Percentiles rank a stretch among this genome's conserved stretches.
Conservation (phyloP, 192 early-diverging fungal species). For the Linnemannia zychae region DNA sequence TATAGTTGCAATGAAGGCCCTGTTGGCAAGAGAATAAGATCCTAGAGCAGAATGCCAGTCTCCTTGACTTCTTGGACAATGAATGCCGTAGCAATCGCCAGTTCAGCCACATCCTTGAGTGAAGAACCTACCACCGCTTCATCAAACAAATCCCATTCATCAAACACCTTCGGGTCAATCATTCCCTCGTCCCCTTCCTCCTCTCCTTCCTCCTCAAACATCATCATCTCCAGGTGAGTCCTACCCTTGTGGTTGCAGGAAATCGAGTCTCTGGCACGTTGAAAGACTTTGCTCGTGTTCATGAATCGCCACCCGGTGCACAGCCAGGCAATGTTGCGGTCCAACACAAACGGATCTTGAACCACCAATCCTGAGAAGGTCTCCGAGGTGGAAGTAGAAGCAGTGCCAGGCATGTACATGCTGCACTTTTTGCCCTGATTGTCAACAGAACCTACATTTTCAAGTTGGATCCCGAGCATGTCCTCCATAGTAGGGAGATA, state of each 20-base stretch:
- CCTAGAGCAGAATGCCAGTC: not conserved
- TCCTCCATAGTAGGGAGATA: not conserved
- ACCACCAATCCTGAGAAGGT: not conserved
- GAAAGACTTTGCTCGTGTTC: not conserved
- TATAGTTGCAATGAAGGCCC: too few species aligned
- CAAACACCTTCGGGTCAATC: not conserved
- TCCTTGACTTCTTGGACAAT: not conserved
- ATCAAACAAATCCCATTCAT: not conserved
- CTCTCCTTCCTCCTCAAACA: not conserved
- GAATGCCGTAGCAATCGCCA: not conserved
- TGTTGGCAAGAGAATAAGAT: not conserved
- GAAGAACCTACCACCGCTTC: not conserved
- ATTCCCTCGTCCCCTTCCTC: not conserved
- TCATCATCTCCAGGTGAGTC: not conserved
- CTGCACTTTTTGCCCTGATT: not conserved
- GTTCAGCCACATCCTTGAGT: not conserved
- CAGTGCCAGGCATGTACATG: not conserved
- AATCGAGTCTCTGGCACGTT: not conserved
- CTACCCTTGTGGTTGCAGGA: not conserved
- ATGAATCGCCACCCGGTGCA: constrained; percentile 11
- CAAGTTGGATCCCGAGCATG: not conserved
- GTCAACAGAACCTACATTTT: not conserved
- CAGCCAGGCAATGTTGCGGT: not conserved
- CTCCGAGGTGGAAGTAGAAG: not conserved
- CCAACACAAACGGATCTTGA: not conserved